Conservation (phyloP, 495 filamentous ascomycete species). For the Choiromyces venosus region DNA sequence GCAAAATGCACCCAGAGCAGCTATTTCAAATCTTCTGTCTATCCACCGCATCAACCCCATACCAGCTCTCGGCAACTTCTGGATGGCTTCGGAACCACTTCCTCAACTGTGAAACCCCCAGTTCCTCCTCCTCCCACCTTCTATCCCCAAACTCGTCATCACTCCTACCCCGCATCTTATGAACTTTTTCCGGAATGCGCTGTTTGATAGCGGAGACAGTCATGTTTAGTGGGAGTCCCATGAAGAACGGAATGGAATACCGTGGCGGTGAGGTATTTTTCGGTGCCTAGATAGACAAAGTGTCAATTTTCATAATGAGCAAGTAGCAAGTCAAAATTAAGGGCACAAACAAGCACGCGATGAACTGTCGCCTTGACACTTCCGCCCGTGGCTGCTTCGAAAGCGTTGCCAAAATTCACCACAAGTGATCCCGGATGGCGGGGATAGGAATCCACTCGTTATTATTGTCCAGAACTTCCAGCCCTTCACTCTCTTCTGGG, state of each 20-base stretch:
- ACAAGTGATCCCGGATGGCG: slow-evolving; percentile 50
- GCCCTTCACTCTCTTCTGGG: slow-evolving; percentile 45
- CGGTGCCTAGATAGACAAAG: not conserved
- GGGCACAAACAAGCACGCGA: slow-evolving; percentile 43
- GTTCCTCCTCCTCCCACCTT: slow-evolving; percentile 22
- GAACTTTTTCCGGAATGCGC: slow-evolving; percentile 16
- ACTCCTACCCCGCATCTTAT: not conserved
- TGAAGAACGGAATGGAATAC: slow-evolving; percentile 26
- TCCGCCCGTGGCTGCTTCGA: slow-evolving; percentile 54
- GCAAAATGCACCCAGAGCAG: too few relatives aligned
- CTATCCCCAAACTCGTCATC: slow-evolving; percentile 1
- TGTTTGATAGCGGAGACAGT: slow-evolving; percentile 14
- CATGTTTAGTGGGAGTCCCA: slow-evolving; percentile 21
- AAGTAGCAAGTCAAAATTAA: not conserved
- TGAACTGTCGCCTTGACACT: slow-evolving; percentile 53
- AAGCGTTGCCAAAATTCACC: slow-evolving; percentile 56
- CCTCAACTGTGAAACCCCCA: slow-evolving; percentile 17
- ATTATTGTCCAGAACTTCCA: slow-evolving; percentile 48
- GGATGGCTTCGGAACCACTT: slow-evolving; percentile 24
- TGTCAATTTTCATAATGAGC: not conserved
- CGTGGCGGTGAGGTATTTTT: slow-evolving; percentile 14
- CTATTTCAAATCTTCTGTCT: too few relatives aligned
- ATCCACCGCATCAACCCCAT: slow-evolving; percentile 10
- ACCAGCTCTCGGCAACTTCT: slow-evolving; percentile 13
- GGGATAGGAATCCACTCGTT: slow-evolving; percentile 51